Evolutionary conservation across 306 rosid genomes (phyloP), one percentile per base, ranked within the genome.

Genomic region (Trifolium subterraneum): DNA sequence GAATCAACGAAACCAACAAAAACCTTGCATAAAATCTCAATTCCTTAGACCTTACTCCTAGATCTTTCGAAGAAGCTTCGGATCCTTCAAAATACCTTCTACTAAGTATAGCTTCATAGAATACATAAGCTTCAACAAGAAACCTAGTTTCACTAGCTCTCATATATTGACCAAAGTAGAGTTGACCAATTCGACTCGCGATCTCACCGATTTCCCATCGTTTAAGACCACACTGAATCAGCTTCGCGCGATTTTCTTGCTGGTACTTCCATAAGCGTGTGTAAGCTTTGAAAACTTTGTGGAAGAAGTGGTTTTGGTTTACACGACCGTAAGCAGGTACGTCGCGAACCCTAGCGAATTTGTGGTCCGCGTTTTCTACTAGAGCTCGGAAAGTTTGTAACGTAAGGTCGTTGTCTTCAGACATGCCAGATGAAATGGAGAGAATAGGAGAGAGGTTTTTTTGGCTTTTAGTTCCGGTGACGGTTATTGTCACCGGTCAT

Each of bases 201-300:
- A 95, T 92, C 93, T 92, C 99, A 58, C 98, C 99, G 82, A 92
- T 88, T 87, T 95, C 99, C 97, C 93, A 95, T n/a, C 99, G 99
- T 71, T 84, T 86, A 22, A 95, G 84, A 5, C 99, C 99, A 63
- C 87, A 78, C 84, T 80, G 84, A 12, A 92, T 82, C n/a, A 95
- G 92, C 78, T 85, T 84, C 18, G 79, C 48, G 51, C 99, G 90
- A 85, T 80, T 71, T 79, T 88, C 96, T 81, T 95, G 98, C 88
- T 95, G 99, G 82, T 33, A 90, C 90, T 87, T 92, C 99, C 99
- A 95, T 8, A 95, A 82, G 36, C 88, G 86, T 81, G 87, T 88
- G 81, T 92, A 92, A 6, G 97, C 96, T 82, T 89, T 89, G 89
- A 95, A 95, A 71, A 95, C 97, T 87, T 95, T 90, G 47, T 83